These are phyloP conservation scores for Debaryomyces hansenii DNA, from an alignment of 805 yeast genomes.

Conservation along the genomic window DNA sequence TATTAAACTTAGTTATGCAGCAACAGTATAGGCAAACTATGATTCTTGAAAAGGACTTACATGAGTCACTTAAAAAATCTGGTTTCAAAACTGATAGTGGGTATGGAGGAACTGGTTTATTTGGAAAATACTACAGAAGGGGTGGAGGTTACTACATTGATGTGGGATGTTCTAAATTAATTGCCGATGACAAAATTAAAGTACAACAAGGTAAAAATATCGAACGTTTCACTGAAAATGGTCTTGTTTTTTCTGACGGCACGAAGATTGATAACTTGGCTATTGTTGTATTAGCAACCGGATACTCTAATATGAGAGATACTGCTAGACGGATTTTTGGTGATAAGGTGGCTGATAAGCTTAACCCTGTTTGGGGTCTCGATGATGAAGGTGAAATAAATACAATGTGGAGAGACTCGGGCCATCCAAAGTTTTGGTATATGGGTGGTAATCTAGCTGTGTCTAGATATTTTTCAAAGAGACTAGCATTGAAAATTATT, in stretches of 20 bases:
- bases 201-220: constrained; percentile 35
- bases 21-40: constrained; percentile 34
- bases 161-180: constrained; percentile 43
- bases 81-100: constrained; percentile 46
- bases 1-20: constrained; percentile 36
- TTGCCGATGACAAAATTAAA: constrained; percentile 38
- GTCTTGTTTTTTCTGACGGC: constrained; percentile 43
- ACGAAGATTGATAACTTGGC: constrained; percentile 30
- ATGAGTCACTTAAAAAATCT: constrained; percentile 27
- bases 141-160: constrained; percentile 51
- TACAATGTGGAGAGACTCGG: constrained; percentile 38
- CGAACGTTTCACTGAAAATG: constrained; percentile 33
- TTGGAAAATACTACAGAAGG: constrained; percentile 38
- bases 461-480: constrained; percentile 38
- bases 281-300: constrained; percentile 46
- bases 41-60: constrained; percentile 28
- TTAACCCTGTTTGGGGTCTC: constrained; percentile 43
- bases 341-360: constrained; percentile 29
- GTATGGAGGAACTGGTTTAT: constrained; percentile 43
- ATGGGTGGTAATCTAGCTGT: constrained; percentile 44
- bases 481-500: constrained; percentile 40
- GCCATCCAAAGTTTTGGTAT: constrained; percentile 41
- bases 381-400: constrained; percentile 45
- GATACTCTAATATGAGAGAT: constrained; percentile 42
- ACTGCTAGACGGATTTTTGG: constrained; percentile 41